A percentile compares a stretch with the other conserved stretches of the same genome.
Conservation (phyloP, 106 monocot species). For the Cymbidium sinense region DNA sequence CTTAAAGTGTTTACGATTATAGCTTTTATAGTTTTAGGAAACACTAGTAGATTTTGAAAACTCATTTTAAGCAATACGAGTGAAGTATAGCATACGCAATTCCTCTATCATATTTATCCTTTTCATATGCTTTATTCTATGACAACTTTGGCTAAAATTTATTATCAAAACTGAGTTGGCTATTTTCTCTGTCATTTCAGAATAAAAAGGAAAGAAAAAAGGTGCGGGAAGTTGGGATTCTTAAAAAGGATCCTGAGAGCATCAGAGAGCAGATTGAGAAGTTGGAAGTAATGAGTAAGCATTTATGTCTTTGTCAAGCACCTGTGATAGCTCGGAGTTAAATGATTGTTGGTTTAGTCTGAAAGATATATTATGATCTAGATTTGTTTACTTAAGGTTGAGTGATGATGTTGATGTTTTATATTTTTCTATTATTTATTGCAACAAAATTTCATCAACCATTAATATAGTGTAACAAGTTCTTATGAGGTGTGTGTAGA, state of each 20-base stretch:
- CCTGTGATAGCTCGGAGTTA: neutral
- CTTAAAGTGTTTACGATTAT: neutral
- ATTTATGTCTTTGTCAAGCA: neutral
- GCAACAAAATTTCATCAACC: neutral
- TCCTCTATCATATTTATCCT: neutral
- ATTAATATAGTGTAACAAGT: neutral
- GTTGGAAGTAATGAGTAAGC: constrained; percentile 93
- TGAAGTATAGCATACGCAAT: neutral
- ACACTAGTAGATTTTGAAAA: neutral
- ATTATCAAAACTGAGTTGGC: neutral
- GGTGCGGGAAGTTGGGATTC: constrained; percentile 92
- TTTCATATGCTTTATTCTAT: neutral
- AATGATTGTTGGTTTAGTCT: neutral
- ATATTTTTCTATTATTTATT: no score
- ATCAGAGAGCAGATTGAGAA: constrained; percentile 91
- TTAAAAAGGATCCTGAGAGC: constrained; percentile 93
- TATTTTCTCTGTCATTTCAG: constrained; percentile 29
- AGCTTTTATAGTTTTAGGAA: neutral
- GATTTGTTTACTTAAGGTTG: neutral
- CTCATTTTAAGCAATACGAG: neutral
- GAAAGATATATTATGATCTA: neutral
- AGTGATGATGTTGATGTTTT: neutral
- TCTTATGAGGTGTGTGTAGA: neutral
- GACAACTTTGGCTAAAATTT: neutral
- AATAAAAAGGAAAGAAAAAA: constrained; percentile 99